Evolutionary conservation across 768 basidiomycete species (phyloP).

Genomic region (Collybia mongolica): DNA sequence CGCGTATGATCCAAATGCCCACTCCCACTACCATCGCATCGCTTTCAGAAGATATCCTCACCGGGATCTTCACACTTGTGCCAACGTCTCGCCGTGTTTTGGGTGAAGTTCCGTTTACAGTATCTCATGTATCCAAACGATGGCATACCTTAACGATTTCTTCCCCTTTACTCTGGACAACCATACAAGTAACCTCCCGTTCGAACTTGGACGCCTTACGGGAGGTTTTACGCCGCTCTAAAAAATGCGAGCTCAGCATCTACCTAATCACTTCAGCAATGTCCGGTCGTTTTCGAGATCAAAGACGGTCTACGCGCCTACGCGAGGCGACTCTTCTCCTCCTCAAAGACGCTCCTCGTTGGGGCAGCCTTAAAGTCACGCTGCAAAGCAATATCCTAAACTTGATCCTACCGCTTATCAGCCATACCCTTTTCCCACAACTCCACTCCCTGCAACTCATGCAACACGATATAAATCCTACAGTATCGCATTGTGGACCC

Average conservation of each 20-base stretch:
- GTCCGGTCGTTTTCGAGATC: too few species aligned
- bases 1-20: too few species aligned
- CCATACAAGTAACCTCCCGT: not conserved
- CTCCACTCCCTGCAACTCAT: slow-evolving; percentile 5
- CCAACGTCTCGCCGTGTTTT: too few species aligned
- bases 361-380: not conserved
- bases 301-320: not conserved
- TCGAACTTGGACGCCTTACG: slow-evolving; percentile 1
- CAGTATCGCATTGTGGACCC: slow-evolving; percentile 3
- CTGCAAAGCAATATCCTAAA: not conserved
- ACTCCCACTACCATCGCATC: too few species aligned
- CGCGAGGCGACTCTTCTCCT: not conserved
- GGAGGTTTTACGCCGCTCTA: not conserved
- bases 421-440: not conserved
- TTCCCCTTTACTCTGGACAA: slow-evolving; percentile 3
- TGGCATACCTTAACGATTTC: slow-evolving; percentile 1
- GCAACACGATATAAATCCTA: not conserved
- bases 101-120: too few species aligned
- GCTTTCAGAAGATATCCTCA: too few species aligned
- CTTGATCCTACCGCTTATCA: not conserved
- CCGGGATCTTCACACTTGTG: too few species aligned
- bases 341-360: not conserved
- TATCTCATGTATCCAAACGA: not conserved
- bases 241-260: slow-evolving; percentile 1
- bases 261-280: not conserved